phyloP scores from a whole-genome alignment of 2,329 filamentous ascomycete genomes.

The Sclerotinia borealis region DNA sequence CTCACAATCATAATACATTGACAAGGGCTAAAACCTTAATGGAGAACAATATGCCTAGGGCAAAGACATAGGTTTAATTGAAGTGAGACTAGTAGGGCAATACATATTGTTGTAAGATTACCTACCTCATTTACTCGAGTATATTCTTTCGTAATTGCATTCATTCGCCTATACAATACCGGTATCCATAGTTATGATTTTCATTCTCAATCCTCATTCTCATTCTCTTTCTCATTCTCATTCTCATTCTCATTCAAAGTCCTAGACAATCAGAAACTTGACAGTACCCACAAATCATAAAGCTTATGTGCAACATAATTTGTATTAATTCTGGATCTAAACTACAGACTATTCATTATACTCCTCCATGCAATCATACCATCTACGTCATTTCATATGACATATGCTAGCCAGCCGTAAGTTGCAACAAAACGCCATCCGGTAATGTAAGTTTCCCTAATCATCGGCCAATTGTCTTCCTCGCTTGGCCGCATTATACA shows the following conservation, averaged over 20 bases:
- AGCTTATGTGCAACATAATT: background rate
- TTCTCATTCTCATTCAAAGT: background rate
- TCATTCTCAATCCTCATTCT: too few relatives aligned
- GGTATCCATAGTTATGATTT: too few relatives aligned
- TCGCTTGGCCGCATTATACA: constrained; percentile 64
- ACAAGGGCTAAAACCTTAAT: background rate
- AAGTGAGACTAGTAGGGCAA: background rate
- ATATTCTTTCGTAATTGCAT: background rate
- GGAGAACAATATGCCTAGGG: too few relatives aligned
- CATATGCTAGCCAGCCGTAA: background rate
- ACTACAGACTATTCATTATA: background rate
- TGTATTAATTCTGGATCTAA: constrained; percentile 1
- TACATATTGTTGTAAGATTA: background rate
- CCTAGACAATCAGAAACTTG: too few relatives aligned
- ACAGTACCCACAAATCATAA: background rate
- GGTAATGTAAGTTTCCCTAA: constrained; percentile 17
- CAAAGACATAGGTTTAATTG: background rate
- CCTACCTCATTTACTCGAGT: too few relatives aligned
- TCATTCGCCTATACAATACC: background rate
- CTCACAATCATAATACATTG: background rate
- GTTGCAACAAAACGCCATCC: constrained; percentile 20
- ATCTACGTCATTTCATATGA: background rate
- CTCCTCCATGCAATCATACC: constrained; percentile 9
- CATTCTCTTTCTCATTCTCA: background rate
- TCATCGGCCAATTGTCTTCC: constrained; percentile 34